Evolutionary conservation across 106 monocot genomes (phyloP).

Genomic region (Allium fistulosum): DNA sequence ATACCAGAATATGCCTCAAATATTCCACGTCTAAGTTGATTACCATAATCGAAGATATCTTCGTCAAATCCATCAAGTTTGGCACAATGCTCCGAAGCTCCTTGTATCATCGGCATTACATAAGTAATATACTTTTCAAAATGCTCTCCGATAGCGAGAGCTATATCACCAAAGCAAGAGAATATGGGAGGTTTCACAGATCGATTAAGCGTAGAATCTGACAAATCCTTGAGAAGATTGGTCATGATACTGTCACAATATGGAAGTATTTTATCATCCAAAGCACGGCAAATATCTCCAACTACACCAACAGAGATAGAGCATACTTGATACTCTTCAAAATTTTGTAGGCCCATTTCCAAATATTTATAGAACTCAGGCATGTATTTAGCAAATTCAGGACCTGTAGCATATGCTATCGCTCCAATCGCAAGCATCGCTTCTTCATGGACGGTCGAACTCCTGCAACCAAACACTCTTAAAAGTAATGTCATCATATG

Average conservation of each 20-base stretch:
- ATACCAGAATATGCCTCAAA: conserved; percentile 96
- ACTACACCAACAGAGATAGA: conserved; percentile 25
- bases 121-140: conserved; percentile 21
- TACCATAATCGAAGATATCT: conserved; percentile 73
- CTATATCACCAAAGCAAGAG: conserved; percentile 25
- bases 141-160: conserved; percentile 22
- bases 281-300: conserved; percentile 20
- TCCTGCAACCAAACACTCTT: conserved; percentile 18
- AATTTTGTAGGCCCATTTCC: conserved; percentile 24
- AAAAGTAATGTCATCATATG: conserved; percentile 16
- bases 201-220: conserved; percentile 19
- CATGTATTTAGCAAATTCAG: conserved; percentile 20
- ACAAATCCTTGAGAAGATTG: conserved; percentile 22
- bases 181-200: conserved; percentile 25
- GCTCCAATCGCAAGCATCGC: conserved; percentile 27
- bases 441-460: conserved; percentile 21
- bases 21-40: conserved; percentile 76
- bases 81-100: conserved; percentile 18
- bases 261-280: conserved; percentile 23
- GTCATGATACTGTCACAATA: conserved; percentile 22
- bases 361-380: conserved; percentile 16
- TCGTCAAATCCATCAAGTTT: conserved; percentile 43
- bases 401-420: conserved; percentile 20
- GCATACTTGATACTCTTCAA: conserved; percentile 26
- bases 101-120: conserved; percentile 21